Evolutionary conservation across 2,329 filamentous ascomycete species (phyloP).

Genomic region (Pseudogymnoascus sp.): DNA sequence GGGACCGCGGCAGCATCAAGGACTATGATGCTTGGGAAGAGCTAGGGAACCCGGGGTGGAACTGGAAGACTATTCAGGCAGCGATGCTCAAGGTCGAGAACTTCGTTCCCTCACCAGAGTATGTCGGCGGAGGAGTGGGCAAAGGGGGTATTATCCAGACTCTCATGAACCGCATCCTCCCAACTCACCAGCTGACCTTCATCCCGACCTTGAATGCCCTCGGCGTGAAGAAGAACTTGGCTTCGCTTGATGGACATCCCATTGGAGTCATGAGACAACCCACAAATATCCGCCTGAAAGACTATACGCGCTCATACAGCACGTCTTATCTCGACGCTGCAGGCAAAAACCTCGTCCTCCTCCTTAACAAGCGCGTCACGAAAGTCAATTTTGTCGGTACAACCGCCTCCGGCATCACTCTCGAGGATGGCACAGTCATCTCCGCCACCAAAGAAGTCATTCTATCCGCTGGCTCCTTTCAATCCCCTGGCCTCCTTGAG

Average conservation of each 20-base stretch:
- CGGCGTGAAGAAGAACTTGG: conserved; percentile 34
- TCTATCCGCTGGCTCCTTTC: conserved; percentile 43
- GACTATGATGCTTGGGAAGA: conserved; percentile 36
- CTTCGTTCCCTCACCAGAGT: conserved; percentile 15
- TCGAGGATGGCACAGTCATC: conserved; percentile 15
- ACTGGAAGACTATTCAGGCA: conserved; percentile 24
- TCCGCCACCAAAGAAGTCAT: conserved; percentile 37
- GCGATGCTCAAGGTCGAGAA: conserved; percentile 15
- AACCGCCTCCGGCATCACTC: conserved; percentile 13
- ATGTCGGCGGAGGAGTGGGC: conserved; percentile 13
- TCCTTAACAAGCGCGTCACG: conserved; percentile 78
- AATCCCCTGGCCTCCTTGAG: conserved; percentile 45
- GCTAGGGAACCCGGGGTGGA: conserved; percentile 36
- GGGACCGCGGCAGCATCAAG: conserved; percentile 17
- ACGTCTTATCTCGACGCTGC: conserved; percentile 33
- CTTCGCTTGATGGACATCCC: conserved; percentile 43
- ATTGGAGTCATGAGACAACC: conserved; percentile 44
- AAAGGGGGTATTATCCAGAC: conserved; percentile 10
- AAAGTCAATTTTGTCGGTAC: conserved; percentile 50
- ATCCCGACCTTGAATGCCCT: conserved; percentile 40
- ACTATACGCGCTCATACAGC: conserved; percentile 43
- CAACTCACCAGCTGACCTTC: conserved; percentile 36
- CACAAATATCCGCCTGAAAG: conserved; percentile 39
- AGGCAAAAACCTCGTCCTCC: conserved; percentile 60
- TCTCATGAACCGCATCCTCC: conserved; percentile 36